Percentiles rank a stretch among this genome's conserved stretches.
Evolutionary conservation across 1,284 basidiomycete species (phyloP).

Genomic region (Microstroma glucosiphilum): DNA sequence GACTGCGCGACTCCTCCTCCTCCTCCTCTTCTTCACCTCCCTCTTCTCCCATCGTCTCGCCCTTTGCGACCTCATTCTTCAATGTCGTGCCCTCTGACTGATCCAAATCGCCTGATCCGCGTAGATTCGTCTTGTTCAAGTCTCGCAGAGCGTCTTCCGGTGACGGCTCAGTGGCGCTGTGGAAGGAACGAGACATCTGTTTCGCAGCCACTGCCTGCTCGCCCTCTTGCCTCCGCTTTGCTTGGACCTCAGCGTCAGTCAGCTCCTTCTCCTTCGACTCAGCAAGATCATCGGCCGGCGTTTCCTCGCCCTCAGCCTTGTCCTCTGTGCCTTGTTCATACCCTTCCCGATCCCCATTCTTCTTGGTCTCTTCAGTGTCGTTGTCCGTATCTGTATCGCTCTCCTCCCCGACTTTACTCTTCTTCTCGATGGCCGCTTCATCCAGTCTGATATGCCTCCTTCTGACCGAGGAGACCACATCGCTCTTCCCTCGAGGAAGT

Average conservation of each 20-base stretch:
- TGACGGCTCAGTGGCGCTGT: too few species aligned
- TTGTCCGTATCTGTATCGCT: slow-evolving; percentile 13
- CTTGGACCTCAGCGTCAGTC: background rate
- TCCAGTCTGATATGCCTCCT: slow-evolving; percentile 44
- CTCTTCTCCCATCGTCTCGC: background rate
- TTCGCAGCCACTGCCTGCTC: background rate
- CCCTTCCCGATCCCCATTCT: slow-evolving; percentile 21
- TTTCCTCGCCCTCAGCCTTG: background rate
- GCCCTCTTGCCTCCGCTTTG: background rate
- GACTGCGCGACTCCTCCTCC: background rate
- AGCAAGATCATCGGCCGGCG: background rate
- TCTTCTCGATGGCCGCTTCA: slow-evolving; percentile 46
- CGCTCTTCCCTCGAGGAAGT: slow-evolving; percentile 43
- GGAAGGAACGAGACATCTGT: too few species aligned
- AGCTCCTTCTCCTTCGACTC: background rate
- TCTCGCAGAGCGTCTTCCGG: too few species aligned
- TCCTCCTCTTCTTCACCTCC: background rate
- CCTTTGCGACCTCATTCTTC: background rate
- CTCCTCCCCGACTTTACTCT: slow-evolving; percentile 20
- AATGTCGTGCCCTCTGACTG: too few species aligned
- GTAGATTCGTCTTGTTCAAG: too few species aligned
- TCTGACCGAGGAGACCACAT: slow-evolving; percentile 44
- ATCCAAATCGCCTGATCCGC: too few species aligned
- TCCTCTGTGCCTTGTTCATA: too few species aligned
- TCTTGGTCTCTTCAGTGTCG: background rate